Evolutionary conservation across 495 filamentous ascomycete species (phyloP).

Genomic region (Platismatia glauca): DNA sequence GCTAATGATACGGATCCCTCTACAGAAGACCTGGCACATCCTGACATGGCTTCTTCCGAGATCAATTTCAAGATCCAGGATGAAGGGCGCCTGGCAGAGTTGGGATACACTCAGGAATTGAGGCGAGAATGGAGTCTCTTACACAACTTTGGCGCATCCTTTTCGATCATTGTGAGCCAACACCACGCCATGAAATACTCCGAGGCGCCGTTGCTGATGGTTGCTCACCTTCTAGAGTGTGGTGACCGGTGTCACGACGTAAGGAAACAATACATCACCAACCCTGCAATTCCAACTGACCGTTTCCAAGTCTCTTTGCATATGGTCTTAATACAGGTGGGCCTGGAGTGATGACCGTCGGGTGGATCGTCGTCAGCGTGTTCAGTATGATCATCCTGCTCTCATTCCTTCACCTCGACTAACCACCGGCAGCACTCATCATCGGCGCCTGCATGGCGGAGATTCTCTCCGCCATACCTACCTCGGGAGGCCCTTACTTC

Average conservation of each 20-base stretch:
- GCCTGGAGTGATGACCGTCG: slow-evolving; percentile 42
- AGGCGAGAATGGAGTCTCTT: slow-evolving; percentile 49
- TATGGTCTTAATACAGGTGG: slow-evolving; percentile 51
- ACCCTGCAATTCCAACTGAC: slow-evolving; percentile 25
- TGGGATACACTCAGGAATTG: slow-evolving; percentile 54
- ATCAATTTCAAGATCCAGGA: slow-evolving; percentile 30
- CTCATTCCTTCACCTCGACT: not conserved
- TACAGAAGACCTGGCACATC: not conserved
- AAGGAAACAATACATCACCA: not conserved
- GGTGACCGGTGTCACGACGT: slow-evolving; percentile 51
- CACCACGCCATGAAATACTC: not conserved
- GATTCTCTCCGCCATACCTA: slow-evolving; percentile 56
- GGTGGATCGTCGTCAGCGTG: slow-evolving; percentile 51
- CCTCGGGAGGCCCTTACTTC: slow-evolving; percentile 55
- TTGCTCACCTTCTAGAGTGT: slow-evolving; percentile 38
- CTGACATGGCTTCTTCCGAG: slow-evolving; percentile 14
- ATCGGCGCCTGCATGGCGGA: slow-evolving; percentile 54
- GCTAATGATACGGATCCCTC: not conserved
- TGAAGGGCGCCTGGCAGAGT: slow-evolving; percentile 46
- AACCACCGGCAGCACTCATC: slow-evolving; percentile 33
- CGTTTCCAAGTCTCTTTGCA: slow-evolving; percentile 29
- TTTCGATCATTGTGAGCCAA: slow-evolving; percentile 50
- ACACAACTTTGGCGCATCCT: slow-evolving; percentile 57
- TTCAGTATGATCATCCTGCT: slow-evolving; percentile 27
- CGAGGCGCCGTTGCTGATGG: slow-evolving; percentile 3